Evolutionary conservation across 1,284 basidiomycete genomes (phyloP).

Genomic region (Neonothopanus nambi): DNA sequence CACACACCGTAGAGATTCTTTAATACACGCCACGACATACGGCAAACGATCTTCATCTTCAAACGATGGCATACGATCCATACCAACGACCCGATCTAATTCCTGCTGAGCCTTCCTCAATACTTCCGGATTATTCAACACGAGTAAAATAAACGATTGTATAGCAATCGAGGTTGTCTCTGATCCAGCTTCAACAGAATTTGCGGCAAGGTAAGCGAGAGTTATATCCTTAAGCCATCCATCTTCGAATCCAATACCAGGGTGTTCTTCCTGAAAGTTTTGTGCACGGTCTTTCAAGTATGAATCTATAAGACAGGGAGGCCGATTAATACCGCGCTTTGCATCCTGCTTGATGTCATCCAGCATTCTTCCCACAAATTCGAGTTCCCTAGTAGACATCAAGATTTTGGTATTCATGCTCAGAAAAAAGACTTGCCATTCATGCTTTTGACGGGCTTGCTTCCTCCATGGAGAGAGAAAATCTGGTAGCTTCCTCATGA

Average conservation of each 20-base stretch:
- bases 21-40: slow-evolving; percentile 28
- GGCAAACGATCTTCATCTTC: slow-evolving; percentile 28
- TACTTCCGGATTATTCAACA: slow-evolving; percentile 21
- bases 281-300: slow-evolving; percentile 19
- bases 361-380: slow-evolving; percentile 3
- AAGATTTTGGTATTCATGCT: too few species aligned
- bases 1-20: slow-evolving; percentile 26
- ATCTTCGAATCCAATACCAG: slow-evolving; percentile 18
- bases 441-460: too few species aligned
- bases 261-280: slow-evolving; percentile 15
- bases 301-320: neutral
- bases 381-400: neutral
- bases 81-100: slow-evolving; percentile 27
- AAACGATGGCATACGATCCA: slow-evolving; percentile 22
- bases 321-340: neutral
- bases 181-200: too few species aligned
- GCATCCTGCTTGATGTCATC: neutral
- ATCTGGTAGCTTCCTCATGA: too few species aligned
- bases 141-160: slow-evolving; percentile 7
- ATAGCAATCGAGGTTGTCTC: too few species aligned
- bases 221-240: slow-evolving; percentile 23
- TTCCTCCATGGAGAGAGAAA: too few species aligned
- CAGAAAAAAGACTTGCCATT: too few species aligned
- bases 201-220: slow-evolving; percentile 20
- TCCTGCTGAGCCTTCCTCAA: slow-evolving; percentile 29